Base-by-base conservation (phyloP, 805 yeast species). In the Clavispora carvajalis region DNA sequence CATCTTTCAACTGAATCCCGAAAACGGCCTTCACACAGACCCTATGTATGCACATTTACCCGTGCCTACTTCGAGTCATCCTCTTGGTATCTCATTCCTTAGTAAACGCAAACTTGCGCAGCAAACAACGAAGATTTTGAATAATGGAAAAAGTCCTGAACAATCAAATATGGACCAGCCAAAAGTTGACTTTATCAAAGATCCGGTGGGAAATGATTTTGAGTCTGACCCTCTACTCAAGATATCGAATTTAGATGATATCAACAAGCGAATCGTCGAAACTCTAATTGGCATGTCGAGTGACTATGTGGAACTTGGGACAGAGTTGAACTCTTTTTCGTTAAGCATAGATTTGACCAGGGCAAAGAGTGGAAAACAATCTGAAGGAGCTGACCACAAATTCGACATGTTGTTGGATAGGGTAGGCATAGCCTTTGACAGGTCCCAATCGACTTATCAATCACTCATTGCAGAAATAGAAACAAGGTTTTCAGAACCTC, bases 351-450 rank as follows among this genome's bases (percentile, higher is more conserved):
- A 65, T 29, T 47, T 65, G 1, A 41, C 55, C 7, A 34, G 40
- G 31, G 51, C 55, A 3, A 44, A 45, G 11, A 41, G 39, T 22
- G 50, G 53, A n/a, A 55, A 56, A 36, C 45, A 49, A 7, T 3
- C 34, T n/a, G 41, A 31, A 3, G 58, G 56, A 5, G 62, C 59
- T 1, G 59, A 54, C n/a, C 49, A 51, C 6, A 63, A 63, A 37
- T 43, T 66, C 15, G 61, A 62, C 44, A 41, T 64, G 9, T 51
- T 68, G 1, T 56, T 87, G 45, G 98, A 93, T 56, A 79, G 80
- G 46, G 77, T 88, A 22, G 97, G 98, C 1, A 89, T 85, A 54
- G 83, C 89, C 1, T 80, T 86, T 47, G 98, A 93, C 59, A 75
- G 81, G 29, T 78, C 75, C 34, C 71, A 69, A 54, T 57, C 77